Base-by-base conservation (phyloP, 306 rosid species). In the Abrus pulchellus region DNA sequence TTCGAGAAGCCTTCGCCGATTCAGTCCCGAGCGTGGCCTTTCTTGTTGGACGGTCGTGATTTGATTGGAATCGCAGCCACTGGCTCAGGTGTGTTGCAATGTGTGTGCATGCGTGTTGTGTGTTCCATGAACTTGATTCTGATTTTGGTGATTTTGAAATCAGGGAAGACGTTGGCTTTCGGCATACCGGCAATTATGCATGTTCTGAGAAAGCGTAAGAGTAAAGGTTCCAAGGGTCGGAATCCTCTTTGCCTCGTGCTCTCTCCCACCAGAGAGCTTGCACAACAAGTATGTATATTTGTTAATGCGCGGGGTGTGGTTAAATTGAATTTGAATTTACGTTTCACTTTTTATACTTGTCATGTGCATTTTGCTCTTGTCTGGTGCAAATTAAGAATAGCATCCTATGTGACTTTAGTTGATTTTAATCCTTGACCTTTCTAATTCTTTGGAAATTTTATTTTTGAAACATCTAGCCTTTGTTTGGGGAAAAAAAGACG, bases 51-150 rank as follows among this genome's bases (percentile, higher is more conserved):
- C 53, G 94, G 91, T 62, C 99, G 96, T 13, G 98, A 95, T 89
- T 87, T 95, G 47, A 95, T 95, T 5, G 99, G 97, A 72, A 93
- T 95, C 78, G 99, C 99, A 0, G 93, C 93, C n/a, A 93, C 99
- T 56, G 99, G 98, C 5, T 95, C 99, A 80, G 99, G 98, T 95
- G 70, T 32, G 54, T 40, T 74, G 12, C 38, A 67, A 9, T 41
- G 56, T 74, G 62, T 30, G 69, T 57, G 44, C 57, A 10, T 43
- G 60, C 72, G 68, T 53, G 77, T 60, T 77, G 32, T 29, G 49
- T 14, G 13, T 47, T 45, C 33, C 4, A 83, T 64, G 29, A 61
- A 43, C 33, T 53, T 40, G 56, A 20, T 87, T 73, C 0, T 82
- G 63, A 78, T 50, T 70, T 47, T 74, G 38, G 14, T 62, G 67